A percentile compares a stretch with the other conserved stretches of the same genome.
phyloP scores from a whole-genome alignment of 768 basidiomycete genomes.

The Kwoniella bestiolae region DNA sequence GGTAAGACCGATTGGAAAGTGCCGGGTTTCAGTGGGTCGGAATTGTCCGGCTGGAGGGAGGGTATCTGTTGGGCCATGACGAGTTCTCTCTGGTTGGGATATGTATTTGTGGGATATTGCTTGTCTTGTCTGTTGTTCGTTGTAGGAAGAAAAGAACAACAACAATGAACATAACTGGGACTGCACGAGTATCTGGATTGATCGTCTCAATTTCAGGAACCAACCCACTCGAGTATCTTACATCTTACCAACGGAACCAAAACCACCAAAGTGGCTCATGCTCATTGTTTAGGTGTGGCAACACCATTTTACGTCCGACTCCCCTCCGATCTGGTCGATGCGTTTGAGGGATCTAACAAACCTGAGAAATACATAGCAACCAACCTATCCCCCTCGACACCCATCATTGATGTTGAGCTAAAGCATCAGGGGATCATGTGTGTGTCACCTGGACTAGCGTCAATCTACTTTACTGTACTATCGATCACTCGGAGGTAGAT shows the following conservation, averaged over 20 bases:
- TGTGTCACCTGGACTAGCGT: neutral
- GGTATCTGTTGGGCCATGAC: neutral
- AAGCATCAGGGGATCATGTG: no score
- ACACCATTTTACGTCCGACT: no score
- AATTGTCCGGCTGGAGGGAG: neutral
- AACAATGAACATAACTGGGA: no score
- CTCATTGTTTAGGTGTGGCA: neutral
- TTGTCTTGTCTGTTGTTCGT: neutral
- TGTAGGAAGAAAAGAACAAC: no score
- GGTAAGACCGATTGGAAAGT: conserved; percentile 45
- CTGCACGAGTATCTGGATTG: no score
- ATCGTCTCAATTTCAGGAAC: neutral
- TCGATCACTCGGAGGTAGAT: no score
- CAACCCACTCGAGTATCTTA: no score
- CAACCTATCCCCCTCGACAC: no score
- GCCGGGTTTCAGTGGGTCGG: conserved; percentile 21
- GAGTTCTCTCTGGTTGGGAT: no score
- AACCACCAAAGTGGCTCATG: neutral
- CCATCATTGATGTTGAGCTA: no score
- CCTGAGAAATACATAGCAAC: neutral
- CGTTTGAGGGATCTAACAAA: neutral
- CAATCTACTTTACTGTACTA: neutral
- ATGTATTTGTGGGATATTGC: neutral
- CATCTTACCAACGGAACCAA: no score
- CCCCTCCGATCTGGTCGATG: neutral